phyloP scores from a whole-genome alignment of 306 rosid species.

The Sesbania bispinosa region DNA sequence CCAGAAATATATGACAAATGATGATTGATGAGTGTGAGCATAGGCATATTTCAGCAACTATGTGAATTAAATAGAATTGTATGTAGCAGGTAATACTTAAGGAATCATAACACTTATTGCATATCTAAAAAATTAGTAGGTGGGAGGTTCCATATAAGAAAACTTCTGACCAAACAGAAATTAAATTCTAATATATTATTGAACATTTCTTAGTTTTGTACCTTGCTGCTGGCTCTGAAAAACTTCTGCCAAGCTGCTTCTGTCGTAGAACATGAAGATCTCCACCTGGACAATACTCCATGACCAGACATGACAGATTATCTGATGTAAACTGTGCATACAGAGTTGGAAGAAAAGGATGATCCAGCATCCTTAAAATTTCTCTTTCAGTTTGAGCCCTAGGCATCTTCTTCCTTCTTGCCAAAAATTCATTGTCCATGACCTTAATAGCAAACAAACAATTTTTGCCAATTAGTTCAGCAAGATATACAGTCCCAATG shows the following conservation, averaged over 20 bases:
- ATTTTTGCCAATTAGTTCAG: conserved; percentile 70
- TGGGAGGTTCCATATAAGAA: background rate
- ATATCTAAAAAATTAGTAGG: background rate
- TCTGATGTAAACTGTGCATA: conserved; percentile 90
- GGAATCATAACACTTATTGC: background rate
- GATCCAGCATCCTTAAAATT: conserved; percentile 94
- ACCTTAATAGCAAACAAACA: conserved; percentile 96
- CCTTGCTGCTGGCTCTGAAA: conserved; percentile 93
- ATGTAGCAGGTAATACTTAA: background rate
- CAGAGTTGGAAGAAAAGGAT: conserved; percentile 96
- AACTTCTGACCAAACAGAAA: conserved; percentile 1
- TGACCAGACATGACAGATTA: conserved; percentile 86
- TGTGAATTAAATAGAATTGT: background rate
- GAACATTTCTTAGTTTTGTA: conserved; percentile 30
- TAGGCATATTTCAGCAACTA: conserved; percentile 6
- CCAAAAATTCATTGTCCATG: conserved; percentile 95
- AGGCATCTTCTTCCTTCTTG: conserved; percentile 95
- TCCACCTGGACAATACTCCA: conserved; percentile 99
- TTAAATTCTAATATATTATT: background rate
- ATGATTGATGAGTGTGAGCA: conserved; percentile 7
- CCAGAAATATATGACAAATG: conserved; percentile 14
- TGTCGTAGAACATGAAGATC: conserved; percentile 99
- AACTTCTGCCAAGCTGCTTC: conserved; percentile 79
- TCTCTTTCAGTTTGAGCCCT: conserved; percentile 98
- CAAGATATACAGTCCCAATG: conserved; percentile 97